Conservation (phyloP, 495 filamentous ascomycete species). For the Durotheca rogersii region DNA sequence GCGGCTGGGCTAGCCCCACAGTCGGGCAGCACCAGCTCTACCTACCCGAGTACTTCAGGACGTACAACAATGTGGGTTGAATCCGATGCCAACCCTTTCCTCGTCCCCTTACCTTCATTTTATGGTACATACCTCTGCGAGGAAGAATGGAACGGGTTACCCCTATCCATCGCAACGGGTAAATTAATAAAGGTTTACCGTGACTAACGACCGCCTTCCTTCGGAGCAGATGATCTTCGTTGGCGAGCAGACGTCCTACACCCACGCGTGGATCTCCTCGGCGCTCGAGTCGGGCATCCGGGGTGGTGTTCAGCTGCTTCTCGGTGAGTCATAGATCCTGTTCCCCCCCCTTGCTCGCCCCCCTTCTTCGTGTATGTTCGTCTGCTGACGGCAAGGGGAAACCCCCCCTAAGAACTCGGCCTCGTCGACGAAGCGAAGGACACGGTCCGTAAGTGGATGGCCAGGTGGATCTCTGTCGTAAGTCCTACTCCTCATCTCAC, state of each 20-base stretch:
- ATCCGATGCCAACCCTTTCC: no score
- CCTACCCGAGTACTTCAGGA: constrained; percentile 68
- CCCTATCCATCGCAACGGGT: no score
- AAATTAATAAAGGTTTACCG: no score
- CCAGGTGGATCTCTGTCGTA: constrained; percentile 53
- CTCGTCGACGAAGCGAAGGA: constrained; percentile 70
- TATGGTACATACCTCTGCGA: no score
- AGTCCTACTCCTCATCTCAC: constrained; percentile 1
- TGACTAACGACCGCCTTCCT: no score
- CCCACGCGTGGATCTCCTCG: constrained; percentile 72
- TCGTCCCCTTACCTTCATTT: no score
- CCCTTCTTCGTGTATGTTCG: not conserved
- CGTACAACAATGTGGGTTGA: constrained; percentile 56
- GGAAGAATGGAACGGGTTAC: no score
- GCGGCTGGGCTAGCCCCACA: constrained; percentile 56
- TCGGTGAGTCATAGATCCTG: constrained; percentile 38
- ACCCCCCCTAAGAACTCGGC: constrained; percentile 64
- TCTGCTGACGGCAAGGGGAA: no score
- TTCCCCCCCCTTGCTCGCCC: not conserved
- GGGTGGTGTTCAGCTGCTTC: constrained; percentile 62
- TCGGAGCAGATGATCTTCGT: constrained; percentile 58
- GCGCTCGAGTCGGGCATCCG: constrained; percentile 67
- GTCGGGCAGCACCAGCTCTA: constrained; percentile 65
- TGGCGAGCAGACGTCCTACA: constrained; percentile 71
- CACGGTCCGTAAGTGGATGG: constrained; percentile 67